Percentiles rank a stretch among this genome's conserved stretches.
These are phyloP conservation scores for Talaromyces sp. DNA, from an alignment of 2,329 filamentous ascomycete genomes.

Conservation along the genomic window DNA sequence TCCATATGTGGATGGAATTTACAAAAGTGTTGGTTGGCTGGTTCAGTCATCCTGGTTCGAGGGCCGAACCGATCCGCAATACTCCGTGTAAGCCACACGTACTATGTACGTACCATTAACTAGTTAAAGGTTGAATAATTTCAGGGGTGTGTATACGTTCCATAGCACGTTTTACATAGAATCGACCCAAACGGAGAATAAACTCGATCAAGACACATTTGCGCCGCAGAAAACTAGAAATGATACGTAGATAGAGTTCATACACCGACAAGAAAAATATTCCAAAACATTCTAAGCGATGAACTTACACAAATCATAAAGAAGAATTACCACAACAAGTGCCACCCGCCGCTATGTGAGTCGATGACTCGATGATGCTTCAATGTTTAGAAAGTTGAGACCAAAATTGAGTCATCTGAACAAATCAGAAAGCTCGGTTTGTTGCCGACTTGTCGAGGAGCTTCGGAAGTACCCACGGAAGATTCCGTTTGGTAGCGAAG, in stretches of 20 bases:
- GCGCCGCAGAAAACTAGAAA: neutral
- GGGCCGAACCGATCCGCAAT: conserved; percentile 7
- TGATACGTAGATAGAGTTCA: neutral
- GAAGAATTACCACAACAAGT: neutral
- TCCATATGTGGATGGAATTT: neutral
- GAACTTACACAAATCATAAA: neutral
- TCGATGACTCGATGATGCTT: neutral
- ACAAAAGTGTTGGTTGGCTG: neutral
- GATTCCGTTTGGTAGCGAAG: neutral
- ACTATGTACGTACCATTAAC: neutral
- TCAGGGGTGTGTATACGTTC: neutral
- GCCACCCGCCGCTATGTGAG: no score
- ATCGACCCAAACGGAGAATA: neutral
- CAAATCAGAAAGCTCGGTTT: neutral
- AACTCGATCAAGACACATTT: neutral
- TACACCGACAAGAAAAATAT: neutral
- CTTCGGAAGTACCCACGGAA: neutral
- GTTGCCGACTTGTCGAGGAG: neutral
- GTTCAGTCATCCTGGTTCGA: neutral
- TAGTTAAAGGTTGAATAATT: neutral
- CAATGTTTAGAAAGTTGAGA: no score
- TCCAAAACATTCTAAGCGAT: neutral
- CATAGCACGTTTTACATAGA: conserved; percentile 2
- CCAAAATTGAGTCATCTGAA: neutral
- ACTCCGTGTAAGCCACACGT: neutral